Evolutionary conservation across 2,329 filamentous ascomycete genomes (phyloP), one percentile per base, ranked within the genome.

Genomic region (Pseudocercospora eumusae): DNA sequence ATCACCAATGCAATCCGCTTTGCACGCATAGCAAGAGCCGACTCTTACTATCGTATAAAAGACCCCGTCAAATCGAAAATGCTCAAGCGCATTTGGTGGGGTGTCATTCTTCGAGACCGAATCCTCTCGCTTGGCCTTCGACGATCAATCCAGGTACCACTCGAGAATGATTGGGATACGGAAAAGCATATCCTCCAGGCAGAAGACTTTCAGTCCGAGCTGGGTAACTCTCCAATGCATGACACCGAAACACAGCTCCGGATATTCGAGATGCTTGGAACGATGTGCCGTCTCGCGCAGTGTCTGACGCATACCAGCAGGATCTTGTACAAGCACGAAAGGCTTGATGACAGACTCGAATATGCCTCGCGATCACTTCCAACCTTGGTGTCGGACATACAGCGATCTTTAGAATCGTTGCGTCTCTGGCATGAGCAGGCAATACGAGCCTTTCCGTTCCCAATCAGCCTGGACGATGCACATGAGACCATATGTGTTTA

Each of bases 81-180:
- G 15, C 64, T 68, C 36, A 68, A 68, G 42, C 58, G 66, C 11
- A 25, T 68, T 10, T 68, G 66, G 66, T 68, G 66, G 66, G 64
- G 64, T 40, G 64, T 66, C 10, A 64, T 68, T 9, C 64, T 66
- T 45, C 56, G 66, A 54, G 66, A 68, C 40, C 60, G 62, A 6
- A 68, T 66, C 31, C 53, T 68, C 5, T 66, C 66, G 4, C 50
- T 68, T 8, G 66, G 66, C 9, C 55, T 68, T 10, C 60, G 66
- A 9, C 53, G 66, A 31, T 59, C 62, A 4, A 42, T 65, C n/a
- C 64, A 68, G 33, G 57, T 60, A 3, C 57, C 60, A 11, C 36
- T 68, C 5, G 63, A 60, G 18, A 62, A 61, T 10, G 59, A 61
- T 40, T 68, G 66, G 66, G 59, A 64, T 11, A 62, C 59, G 15